Evolutionary conservation across 2,329 filamentous ascomycete species (phyloP).

Genomic region (Xylogone sp.): DNA sequence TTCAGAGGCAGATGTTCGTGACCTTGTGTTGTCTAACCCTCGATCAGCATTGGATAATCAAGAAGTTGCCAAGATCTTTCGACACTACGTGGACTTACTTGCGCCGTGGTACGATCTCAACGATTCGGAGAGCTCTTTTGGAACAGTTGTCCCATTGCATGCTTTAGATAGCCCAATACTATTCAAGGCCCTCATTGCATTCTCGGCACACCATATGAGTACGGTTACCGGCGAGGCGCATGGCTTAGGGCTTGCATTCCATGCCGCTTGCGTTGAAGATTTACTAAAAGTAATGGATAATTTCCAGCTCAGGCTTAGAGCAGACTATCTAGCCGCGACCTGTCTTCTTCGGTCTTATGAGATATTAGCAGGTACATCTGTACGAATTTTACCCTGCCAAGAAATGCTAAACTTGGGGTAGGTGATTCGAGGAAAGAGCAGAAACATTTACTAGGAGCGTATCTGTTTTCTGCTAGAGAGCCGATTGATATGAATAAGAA

Average conservation of each 20-base stretch:
- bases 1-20: not conserved
- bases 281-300: conserved; percentile 29
- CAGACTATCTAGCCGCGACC: conserved; percentile 40
- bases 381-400: conserved; percentile 2
- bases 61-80: conserved; percentile 33
- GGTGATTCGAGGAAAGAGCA: conserved; percentile 8
- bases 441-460: conserved; percentile 13
- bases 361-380: conserved; percentile 36
- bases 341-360: conserved; percentile 46
- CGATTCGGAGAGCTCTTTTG: conserved; percentile 33
- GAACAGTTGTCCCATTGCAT: conserved; percentile 29
- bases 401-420: conserved; percentile 5
- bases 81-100: conserved; percentile 34
- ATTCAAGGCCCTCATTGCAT: conserved; percentile 40
- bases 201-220: conserved; percentile 38
- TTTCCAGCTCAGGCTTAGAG: conserved; percentile 10
- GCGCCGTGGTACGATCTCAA: conserved; percentile 46
- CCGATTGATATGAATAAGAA: conserved; percentile 3
- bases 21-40: conserved; percentile 15
- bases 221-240: conserved; percentile 27
- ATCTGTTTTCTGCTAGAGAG: conserved; percentile 5
- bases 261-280: conserved; percentile 35
- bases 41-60: conserved; percentile 25
- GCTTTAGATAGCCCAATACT: conserved; percentile 38
- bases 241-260: conserved; percentile 31